A percentile compares a stretch with the other conserved stretches of the same genome.
These are phyloP conservation scores for Fusarium virguliforme DNA, from an alignment of 2,329 filamentous ascomycete genomes.

Conservation along the genomic window DNA sequence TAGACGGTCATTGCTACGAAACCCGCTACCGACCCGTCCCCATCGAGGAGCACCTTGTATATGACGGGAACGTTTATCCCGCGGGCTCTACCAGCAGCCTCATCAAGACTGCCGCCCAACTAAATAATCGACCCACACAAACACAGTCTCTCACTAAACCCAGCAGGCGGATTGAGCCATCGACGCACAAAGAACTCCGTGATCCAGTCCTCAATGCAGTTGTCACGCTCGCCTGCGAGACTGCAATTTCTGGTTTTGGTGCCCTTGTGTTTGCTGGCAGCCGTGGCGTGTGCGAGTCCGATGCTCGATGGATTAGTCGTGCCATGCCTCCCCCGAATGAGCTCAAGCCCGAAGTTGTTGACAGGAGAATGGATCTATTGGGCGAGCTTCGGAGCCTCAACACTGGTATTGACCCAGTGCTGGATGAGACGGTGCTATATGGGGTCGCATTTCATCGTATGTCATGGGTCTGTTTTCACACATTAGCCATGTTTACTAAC, in stretches of 20 bases:
- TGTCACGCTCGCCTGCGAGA: conserved; percentile 78
- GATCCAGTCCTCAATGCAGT: conserved; percentile 80
- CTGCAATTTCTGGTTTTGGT: conserved; percentile 77
- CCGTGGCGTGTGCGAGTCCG: conserved; percentile 76
- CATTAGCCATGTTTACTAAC: conserved; percentile 24
- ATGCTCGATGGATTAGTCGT: conserved; percentile 78
- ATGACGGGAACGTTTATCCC: conserved; percentile 77
- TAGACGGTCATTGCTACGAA: conserved; percentile 79
- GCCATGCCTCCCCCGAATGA: conserved; percentile 71
- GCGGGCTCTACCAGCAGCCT: conserved; percentile 70
- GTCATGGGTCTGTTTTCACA: conserved; percentile 7
- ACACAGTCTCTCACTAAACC: conserved; percentile 58
- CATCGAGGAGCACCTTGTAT: conserved; percentile 82
- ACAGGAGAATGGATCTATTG: conserved; percentile 75
- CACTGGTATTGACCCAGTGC: conserved; percentile 75
- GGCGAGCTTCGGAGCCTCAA: conserved; percentile 76
- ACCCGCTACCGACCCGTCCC: conserved; percentile 83
- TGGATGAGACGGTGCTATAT: conserved; percentile 75
- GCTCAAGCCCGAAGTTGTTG: conserved; percentile 65
- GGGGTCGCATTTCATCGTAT: conserved; percentile 83
- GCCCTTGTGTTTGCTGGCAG: conserved; percentile 83
- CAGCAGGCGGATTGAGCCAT: conserved; percentile 68
- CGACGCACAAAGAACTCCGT: conserved; percentile 73
- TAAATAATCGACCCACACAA: conserved; percentile 57
- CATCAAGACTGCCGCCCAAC: conserved; percentile 70